Evolutionary conservation across 202 grass and related monocot species (phyloP), one percentile per base, ranked within the genome.

Genomic region (Musa balbisiana): DNA sequence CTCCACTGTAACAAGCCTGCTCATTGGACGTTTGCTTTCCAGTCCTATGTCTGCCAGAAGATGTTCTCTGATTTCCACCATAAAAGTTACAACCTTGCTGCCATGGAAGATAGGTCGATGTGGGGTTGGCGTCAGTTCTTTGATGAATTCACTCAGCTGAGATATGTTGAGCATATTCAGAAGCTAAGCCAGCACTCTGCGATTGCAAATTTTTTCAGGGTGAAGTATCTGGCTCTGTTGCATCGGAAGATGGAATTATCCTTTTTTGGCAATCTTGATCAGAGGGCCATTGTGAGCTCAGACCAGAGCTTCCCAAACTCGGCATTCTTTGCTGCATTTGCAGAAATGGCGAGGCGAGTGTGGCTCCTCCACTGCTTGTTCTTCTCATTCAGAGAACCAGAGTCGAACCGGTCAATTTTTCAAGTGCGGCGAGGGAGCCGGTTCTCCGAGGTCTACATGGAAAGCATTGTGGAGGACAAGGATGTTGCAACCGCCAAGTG

Each of bases 391-490:
- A 5, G 33, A 43, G 82, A 82, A 25, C 33, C 33, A 43, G 33
- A 43, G 33, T 43, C 33, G 33, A 58, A 64, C 1, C 49, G 1
- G 3, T 15, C 29, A 3, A 73, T 80, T 33, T 80, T 80, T 82
- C 94, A 92, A 73, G 70, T 69, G 51, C 80, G 80, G 3, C 54
- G 81, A 50, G 87, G 91, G 11, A 71, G 77, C 0, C 84, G 91
- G 71, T 98, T 94, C 87, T 94, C 91, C 12, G 91, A 94, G 81
- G 85, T 98, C 22, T 94, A 94, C 89, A 98, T 94, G 94, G 94
- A 94, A 77, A 94, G 81, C 68, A 80, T 88, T 11, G 67, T 49
- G 33, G 78, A 80, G 66, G 50, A 16, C 9, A 81, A 53, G 10
- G 27, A 63, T 49, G 33, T 43, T 43, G 33, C 33, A 0, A 43